A percentile compares a stretch with the other conserved stretches of the same genome.
phyloP scores from a whole-genome alignment of 495 filamentous ascomycete genomes.

The Talaromyces ruber region DNA sequence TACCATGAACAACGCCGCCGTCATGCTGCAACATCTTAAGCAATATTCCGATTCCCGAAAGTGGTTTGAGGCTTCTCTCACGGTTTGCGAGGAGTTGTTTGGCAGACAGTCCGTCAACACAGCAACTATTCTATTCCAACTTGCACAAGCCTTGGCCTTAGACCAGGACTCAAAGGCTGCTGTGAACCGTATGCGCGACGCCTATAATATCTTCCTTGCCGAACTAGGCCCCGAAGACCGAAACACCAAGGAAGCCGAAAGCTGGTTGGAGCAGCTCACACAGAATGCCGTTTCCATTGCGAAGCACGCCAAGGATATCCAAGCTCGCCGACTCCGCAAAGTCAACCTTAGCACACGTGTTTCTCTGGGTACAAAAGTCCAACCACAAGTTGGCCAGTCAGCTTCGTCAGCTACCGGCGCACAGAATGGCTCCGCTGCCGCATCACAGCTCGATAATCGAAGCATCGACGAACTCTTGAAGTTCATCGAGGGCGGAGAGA shows the following conservation, averaged over 20 bases:
- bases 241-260: slow-evolving; percentile 91
- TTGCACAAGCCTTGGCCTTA: slow-evolving; percentile 86
- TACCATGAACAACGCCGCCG: slow-evolving; percentile 96
- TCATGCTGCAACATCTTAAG: slow-evolving; percentile 94
- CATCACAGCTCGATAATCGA: slow-evolving; percentile 51
- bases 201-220: slow-evolving; percentile 85
- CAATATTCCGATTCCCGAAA: slow-evolving; percentile 83
- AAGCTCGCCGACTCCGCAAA: slow-evolving; percentile 58
- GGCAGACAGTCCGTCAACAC: slow-evolving; percentile 83
- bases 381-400: slow-evolving; percentile 48
- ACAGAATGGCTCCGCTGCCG: slow-evolving; percentile 18
- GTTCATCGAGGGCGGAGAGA: slow-evolving; percentile 71
- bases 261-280: slow-evolving; percentile 93
- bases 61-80: slow-evolving; percentile 93
- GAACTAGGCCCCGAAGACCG: slow-evolving; percentile 80
- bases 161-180: slow-evolving; percentile 88
- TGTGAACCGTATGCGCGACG: slow-evolving; percentile 86
- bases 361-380: slow-evolving; percentile 40
- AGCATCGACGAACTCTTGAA: slow-evolving; percentile 80
- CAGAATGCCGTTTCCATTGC: slow-evolving; percentile 89
- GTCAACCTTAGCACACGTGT: slow-evolving; percentile 49
- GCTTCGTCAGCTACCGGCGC: slow-evolving; percentile 34
- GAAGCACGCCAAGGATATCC: slow-evolving; percentile 81
- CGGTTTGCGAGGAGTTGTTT: slow-evolving; percentile 78
- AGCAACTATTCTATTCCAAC: slow-evolving; percentile 94